A percentile compares a stretch with the other conserved stretches of the same genome.
These are phyloP conservation scores for Dalbergia oliveri DNA, from an alignment of 306 rosid species.

Conservation along the genomic window DNA sequence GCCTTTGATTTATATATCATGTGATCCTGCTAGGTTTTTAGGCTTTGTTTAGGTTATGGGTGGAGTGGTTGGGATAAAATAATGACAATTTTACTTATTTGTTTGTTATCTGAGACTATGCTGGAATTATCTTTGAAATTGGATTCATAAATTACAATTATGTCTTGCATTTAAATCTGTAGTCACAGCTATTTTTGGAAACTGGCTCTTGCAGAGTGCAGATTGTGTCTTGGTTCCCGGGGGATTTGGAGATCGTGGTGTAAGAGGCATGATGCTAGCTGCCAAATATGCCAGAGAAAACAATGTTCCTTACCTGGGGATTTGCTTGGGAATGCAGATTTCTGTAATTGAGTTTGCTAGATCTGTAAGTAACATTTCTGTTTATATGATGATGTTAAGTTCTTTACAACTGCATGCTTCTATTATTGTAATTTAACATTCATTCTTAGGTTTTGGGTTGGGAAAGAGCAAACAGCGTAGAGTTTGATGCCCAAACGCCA, in stretches of 20 bases:
- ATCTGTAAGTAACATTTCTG: constrained; percentile 70
- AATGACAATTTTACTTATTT: neutral
- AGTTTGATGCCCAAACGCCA: constrained; percentile 81
- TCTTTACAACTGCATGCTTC: constrained; percentile 31
- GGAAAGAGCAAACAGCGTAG: constrained; percentile 88
- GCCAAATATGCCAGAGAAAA: constrained; percentile 98
- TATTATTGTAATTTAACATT: constrained; percentile 42
- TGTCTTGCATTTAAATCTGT: constrained; percentile 35
- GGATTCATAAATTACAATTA: constrained; percentile 33
- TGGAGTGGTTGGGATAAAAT: constrained; percentile 2
- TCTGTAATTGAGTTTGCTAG: constrained; percentile 94
- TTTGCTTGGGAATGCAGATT: constrained; percentile 99
- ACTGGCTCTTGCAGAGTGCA: constrained; percentile 71
- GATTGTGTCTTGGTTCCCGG: constrained; percentile 98
- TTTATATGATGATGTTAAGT: constrained; percentile 27
- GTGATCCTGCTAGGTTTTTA: constrained; percentile 20
- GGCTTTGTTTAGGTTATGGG: neutral
- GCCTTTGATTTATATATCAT: neutral
- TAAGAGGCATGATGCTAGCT: constrained; percentile 93
- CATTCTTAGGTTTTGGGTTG: constrained; percentile 78
- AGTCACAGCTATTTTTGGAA: constrained; percentile 34
- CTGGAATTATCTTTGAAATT: constrained; percentile 27
- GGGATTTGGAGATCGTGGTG: constrained; percentile 99
- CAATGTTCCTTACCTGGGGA: constrained; percentile 94
- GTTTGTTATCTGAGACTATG: constrained; percentile 28